A percentile compares a stretch with the other conserved stretches of the same genome.
These are phyloP conservation scores for Pichia norvegensis DNA, from an alignment of 1,139 yeast genomes.

Conservation along the genomic window DNA sequence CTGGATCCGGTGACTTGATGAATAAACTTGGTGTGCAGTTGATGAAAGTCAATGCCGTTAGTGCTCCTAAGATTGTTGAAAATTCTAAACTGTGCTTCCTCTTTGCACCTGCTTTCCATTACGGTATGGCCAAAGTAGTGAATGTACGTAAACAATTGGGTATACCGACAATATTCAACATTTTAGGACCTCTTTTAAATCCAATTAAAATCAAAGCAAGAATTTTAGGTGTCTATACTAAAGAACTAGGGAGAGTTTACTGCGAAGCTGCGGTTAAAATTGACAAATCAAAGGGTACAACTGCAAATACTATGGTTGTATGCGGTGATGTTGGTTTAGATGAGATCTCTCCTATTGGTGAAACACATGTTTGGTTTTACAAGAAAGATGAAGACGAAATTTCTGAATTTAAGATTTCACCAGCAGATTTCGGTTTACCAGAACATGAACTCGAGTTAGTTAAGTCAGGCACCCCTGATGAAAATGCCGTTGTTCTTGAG, in stretches of 20 bases:
- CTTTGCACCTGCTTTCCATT: slow-evolving; percentile 91
- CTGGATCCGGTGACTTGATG: slow-evolving; percentile 90
- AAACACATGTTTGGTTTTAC: slow-evolving; percentile 72
- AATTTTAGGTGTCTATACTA: slow-evolving; percentile 82
- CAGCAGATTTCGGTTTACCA: slow-evolving; percentile 72
- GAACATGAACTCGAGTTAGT: slow-evolving; percentile 64
- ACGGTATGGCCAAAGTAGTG: slow-evolving; percentile 84
- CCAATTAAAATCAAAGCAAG: slow-evolving; percentile 82
- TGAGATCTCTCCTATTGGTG: slow-evolving; percentile 85
- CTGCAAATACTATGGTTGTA: slow-evolving; percentile 64
- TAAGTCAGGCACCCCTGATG: slow-evolving; percentile 76
- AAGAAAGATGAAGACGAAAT: slow-evolving; percentile 38
- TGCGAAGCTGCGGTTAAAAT: slow-evolving; percentile 69
- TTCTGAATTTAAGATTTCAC: slow-evolving; percentile 39
- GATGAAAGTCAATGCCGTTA: slow-evolving; percentile 53
- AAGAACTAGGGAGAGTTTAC: slow-evolving; percentile 69
- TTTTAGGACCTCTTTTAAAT: slow-evolving; percentile 85
- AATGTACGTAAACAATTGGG: slow-evolving; percentile 69
- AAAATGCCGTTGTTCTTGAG: slow-evolving; percentile 62
- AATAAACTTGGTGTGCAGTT: slow-evolving; percentile 70
- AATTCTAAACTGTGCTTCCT: slow-evolving; percentile 61
- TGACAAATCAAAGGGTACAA: slow-evolving; percentile 40
- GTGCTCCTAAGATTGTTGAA: slow-evolving; percentile 57
- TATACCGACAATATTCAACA: slow-evolving; percentile 87
- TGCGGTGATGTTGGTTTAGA: slow-evolving; percentile 89